These are phyloP conservation scores for Penicillium olsonii DNA, from an alignment of 2,329 filamentous ascomycete species.

Conservation along the genomic window DNA sequence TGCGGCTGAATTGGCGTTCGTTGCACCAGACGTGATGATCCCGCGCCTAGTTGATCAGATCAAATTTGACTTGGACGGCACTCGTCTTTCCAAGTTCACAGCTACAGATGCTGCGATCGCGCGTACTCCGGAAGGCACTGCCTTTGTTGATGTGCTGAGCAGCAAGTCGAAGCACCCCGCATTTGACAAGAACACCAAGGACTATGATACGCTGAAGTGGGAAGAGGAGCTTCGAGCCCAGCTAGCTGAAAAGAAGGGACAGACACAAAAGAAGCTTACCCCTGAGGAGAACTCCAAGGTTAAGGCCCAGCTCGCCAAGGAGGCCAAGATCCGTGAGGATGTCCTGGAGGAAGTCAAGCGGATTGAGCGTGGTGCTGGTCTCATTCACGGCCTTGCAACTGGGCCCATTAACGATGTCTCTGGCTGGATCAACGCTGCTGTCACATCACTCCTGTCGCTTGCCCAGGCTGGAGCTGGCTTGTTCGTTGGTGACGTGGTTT, in stretches of 20 bases:
- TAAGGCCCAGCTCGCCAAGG: constrained; percentile 85
- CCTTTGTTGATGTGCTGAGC: constrained; percentile 86
- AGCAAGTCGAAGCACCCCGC: constrained; percentile 71
- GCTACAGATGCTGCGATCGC: constrained; percentile 92
- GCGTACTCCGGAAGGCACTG: constrained; percentile 81
- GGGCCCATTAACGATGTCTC: constrained; percentile 88
- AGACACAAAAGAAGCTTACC: constrained; percentile 82
- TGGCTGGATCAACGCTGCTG: constrained; percentile 82
- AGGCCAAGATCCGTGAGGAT: constrained; percentile 73
- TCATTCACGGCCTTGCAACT: constrained; percentile 77
- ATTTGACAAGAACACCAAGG: constrained; percentile 86
- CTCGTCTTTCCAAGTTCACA: constrained; percentile 71
- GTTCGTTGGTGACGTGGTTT: constrained; percentile 77
- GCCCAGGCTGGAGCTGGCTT: constrained; percentile 73
- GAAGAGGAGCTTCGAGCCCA: constrained; percentile 87
- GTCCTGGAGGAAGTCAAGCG: constrained; percentile 69
- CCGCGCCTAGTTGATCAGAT: constrained; percentile 75
- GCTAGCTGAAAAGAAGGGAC: constrained; percentile 87
- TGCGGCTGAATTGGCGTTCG: constrained; percentile 88
- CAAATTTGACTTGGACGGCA: constrained; percentile 68
- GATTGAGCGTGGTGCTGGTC: constrained; percentile 79
- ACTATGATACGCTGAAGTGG: constrained; percentile 96
- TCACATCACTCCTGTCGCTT: constrained; percentile 72
- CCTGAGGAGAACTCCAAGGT: constrained; percentile 87
- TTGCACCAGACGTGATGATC: constrained; percentile 80